A percentile compares a stretch with the other conserved stretches of the same genome.
These are phyloP conservation scores for Lasiodiplodia hormozganensis DNA, from an alignment of 2,329 filamentous ascomycete genomes.

Conservation along the genomic window DNA sequence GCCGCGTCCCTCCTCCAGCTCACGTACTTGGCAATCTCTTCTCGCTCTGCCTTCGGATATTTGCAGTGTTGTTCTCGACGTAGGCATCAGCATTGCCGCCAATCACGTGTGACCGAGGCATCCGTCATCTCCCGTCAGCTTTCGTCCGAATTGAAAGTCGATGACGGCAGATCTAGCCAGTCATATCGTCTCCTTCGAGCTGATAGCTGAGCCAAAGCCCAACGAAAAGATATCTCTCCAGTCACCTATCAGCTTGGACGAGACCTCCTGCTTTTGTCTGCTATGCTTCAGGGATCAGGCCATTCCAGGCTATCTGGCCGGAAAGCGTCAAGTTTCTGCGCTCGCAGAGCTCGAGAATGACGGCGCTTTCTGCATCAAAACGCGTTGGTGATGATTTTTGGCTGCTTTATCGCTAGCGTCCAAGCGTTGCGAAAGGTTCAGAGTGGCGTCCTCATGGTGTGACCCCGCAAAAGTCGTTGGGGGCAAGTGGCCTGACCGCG, in stretches of 20 bases:
- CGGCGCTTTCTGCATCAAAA: neutral
- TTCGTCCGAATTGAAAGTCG: neutral
- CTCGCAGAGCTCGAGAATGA: neutral
- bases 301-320: neutral
- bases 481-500: conserved; percentile 21
- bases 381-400: conserved; percentile 7
- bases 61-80: neutral
- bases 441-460: conserved; percentile 20
- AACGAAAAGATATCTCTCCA: neutral
- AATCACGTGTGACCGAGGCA: neutral
- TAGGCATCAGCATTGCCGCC: neutral
- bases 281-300: neutral
- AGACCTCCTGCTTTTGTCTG: neutral
- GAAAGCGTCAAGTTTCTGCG: neutral
- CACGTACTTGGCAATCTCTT: neutral
- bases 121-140: neutral
- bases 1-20: neutral
- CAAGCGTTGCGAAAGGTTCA: neutral
- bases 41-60: neutral
- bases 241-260: neutral
- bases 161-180: neutral
- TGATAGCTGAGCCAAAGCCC: neutral
- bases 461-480: conserved; percentile 24
- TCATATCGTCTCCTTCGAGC: neutral
- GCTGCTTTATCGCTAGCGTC: neutral